Conservation (phyloP, 179 eudicot species). For the Nepenthes alata region DNA sequence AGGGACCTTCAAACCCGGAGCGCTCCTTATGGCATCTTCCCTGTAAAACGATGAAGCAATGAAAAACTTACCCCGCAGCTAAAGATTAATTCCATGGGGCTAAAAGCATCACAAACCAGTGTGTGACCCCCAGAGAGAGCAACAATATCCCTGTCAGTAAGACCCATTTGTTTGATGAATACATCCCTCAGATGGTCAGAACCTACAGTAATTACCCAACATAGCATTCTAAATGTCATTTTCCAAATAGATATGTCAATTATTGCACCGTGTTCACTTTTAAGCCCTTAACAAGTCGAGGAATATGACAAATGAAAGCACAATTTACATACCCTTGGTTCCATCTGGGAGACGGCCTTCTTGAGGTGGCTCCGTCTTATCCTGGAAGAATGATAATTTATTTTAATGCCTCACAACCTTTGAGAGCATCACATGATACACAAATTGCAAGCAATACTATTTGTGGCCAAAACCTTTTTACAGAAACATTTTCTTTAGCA, state of each 20-base stretch:
- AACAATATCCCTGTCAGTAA: slow-evolving; percentile 67
- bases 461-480: not conserved
- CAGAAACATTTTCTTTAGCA: not conserved
- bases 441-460: not conserved
- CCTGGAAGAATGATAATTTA: slow-evolving; percentile 25
- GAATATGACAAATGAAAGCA: not conserved
- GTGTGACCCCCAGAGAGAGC: slow-evolving; percentile 86
- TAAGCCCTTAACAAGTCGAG: too few relatives aligned
- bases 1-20: slow-evolving; percentile 80
- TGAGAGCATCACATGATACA: too few relatives aligned
- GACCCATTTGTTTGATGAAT: slow-evolving; percentile 75
- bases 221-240: not conserved
- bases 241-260: not conserved
- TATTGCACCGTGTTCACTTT: too few relatives aligned
- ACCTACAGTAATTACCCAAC: slow-evolving; percentile 32
- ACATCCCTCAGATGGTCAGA: slow-evolving; percentile 72
- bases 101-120: slow-evolving; percentile 30
- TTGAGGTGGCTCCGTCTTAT: slow-evolving; percentile 51
- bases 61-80: not conserved
- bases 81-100: not conserved
- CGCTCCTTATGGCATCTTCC: slow-evolving; percentile 92
- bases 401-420: too few relatives aligned
- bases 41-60: slow-evolving; percentile 14
- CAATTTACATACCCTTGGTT: slow-evolving; percentile 35
- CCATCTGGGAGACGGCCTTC: slow-evolving; percentile 94